Base-by-base conservation (phyloP, 2,329 filamentous ascomycete species). In the Trichophyton equinum region DNA sequence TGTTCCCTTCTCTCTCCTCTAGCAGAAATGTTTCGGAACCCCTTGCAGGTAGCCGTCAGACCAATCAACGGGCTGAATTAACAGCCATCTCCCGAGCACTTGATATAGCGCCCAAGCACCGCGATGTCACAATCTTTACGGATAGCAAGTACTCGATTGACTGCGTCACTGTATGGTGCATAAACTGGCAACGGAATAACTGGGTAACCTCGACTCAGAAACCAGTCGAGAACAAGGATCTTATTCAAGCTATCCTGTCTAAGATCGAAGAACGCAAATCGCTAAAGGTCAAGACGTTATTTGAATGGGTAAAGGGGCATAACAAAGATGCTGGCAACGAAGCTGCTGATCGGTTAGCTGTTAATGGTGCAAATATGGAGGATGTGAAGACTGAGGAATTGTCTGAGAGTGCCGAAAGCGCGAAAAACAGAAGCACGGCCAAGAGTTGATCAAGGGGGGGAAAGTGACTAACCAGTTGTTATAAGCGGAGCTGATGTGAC, bases 51-150 rank as follows among this genome's bases (percentile, higher is more conserved):
- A 78, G 81, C 15, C 79, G 80, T 8, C 94, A 97, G 74, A 97
- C 94, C 0, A 99, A 99, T 71, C 90, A 97, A 73, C 88, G 94
- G 2, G 94, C 92, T n/a, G 94, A 99, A 76, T 79, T 99, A 62
- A 91, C 88, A 25, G 94, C 91, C 6, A 87, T 97, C 64, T 78
- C 89, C 33, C 87, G 91, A 61, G 91, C 91, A 0, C 79, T 97
- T 22, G 85, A 96, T 68, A 82, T 86, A 53, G 84, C 86, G 1
- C 85, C 88, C 0, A 75, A 82, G 15, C 79, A 85, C 62, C 81
- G 87, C 61, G 79, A 84, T 62, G 81, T 95, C 11, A 81, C 85
- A 61, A 95, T 99, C 65, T 82, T 86, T 70, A 91, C 86, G n/a
- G 94, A 99, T 75, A 94, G 88, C 73, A 85, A 85, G 68, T 97